A percentile compares a stretch with the other conserved stretches of the same genome.
Conservation (phyloP, 257 asterid species). For the Rubia yunnanensis region DNA sequence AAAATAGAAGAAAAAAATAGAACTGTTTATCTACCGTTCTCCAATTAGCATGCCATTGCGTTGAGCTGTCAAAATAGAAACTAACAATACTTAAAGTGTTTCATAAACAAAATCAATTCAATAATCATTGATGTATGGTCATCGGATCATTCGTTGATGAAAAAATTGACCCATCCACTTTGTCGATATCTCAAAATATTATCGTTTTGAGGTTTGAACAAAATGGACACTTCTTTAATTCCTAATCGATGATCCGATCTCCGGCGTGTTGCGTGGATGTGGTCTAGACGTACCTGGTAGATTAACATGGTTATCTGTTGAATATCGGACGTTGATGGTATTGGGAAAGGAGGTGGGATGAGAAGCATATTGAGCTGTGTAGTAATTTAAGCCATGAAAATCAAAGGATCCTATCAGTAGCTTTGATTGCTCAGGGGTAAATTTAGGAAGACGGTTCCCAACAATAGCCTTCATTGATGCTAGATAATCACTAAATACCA, state of each 20-base stretch:
- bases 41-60: constrained; percentile 9
- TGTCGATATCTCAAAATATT: no score
- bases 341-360: neutral
- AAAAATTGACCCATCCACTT: no score
- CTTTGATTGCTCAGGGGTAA: constrained; percentile 1
- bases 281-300: constrained; percentile 10
- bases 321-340: neutral
- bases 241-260: no score
- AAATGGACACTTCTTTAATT: no score
- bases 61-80: neutral
- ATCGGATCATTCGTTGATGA: no score
- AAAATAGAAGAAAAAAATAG: no score
- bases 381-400: constrained; percentile 22
- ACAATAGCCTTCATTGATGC: constrained; percentile 1
- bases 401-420: constrained; percentile 17
- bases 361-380: constrained; percentile 11
- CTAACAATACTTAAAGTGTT: no score
- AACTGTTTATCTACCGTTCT: neutral
- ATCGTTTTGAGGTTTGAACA: no score
- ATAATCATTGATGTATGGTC: no score
- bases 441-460: constrained; percentile 19
- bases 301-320: constrained; percentile 4
- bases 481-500: constrained; percentile 18
- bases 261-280: no score
- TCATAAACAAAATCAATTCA: no score